These are phyloP conservation scores for Leucocoprinus birnbaumii DNA, from an alignment of 768 basidiomycete genomes.

Conservation along the genomic window DNA sequence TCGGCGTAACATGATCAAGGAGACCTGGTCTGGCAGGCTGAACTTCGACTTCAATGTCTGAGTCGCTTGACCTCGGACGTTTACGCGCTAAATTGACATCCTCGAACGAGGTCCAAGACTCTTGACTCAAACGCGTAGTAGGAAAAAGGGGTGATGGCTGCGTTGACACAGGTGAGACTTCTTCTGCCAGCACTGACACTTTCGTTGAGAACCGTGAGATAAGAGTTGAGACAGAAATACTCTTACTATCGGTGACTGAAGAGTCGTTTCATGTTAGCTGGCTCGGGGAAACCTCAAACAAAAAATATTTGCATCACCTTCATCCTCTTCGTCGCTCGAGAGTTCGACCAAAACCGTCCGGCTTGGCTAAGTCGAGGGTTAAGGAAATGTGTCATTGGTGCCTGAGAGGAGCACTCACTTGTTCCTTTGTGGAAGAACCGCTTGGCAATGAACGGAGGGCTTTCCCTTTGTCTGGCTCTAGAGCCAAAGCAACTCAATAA, in stretches of 20 bases:
- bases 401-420: background rate
- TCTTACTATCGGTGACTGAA: conserved; percentile 3
- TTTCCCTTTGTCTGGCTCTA: background rate
- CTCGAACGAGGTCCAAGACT: background rate
- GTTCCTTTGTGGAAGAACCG: background rate
- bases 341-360: background rate
- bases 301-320: conserved; percentile 1
- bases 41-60: background rate
- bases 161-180: background rate
- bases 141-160: background rate
- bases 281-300: background rate
- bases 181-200: background rate
- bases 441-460: background rate
- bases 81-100: background rate
- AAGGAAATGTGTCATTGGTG: background rate
- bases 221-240: background rate
- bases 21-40: background rate
- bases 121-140: background rate
- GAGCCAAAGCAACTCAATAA: background rate
- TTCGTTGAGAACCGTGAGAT: background rate
- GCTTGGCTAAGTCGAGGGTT: background rate
- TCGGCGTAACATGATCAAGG: background rate
- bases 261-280: background rate
- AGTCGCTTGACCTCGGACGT: background rate
- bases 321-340: conserved; percentile 2